Evolutionary conservation across 208 protist species (phyloP), one percentile per base, ranked within the genome.

Genomic region (Acanthamoeba rhysodes): DNA sequence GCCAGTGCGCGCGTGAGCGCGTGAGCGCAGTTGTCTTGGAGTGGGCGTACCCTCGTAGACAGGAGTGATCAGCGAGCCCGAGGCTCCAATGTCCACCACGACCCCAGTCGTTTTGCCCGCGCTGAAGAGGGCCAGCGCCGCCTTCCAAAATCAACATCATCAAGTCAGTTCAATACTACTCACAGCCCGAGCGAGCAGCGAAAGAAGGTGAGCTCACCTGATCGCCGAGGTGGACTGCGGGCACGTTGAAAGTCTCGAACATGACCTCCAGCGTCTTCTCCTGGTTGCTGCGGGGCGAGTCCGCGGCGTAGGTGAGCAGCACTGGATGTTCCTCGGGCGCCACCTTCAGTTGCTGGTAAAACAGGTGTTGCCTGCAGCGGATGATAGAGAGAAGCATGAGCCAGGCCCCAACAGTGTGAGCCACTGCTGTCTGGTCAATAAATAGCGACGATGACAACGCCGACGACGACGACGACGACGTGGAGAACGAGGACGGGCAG

Each of bases 201-300:
- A 24, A 78, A 78, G 70, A 78, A 78, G 70, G 27, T 2, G 1
- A 6, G 2, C 32, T 12, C 18, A 50, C 37, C 41, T 80, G 72
- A 29, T 37, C 37, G 37, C 34, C 62, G 0, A 95, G n/a, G 84
- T 95, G 87, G 7, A 95, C 32, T 18, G 87, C 94, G n/a, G 96
- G 96, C n/a, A 96, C 94, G 90, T 96, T 97, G 95, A 95, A 97
- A 45, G 92, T 95, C 70, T 96, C 95, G 93, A 98, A 98, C 88
- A 98, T 96, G 66, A 98, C 97, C 95, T 98, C 96, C 24, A 95
- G 97, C 96, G 98, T 97, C 95, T 98, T 97, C 95, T 98, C 97
- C 32, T 97, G 78, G 95, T 98, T 98, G 41, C 59, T 94, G 82
- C 97, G 98, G 32, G 95, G 95, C 80, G 48, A 72, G 27, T 97